phyloP scores from a whole-genome alignment of 2,329 filamentous ascomycete genomes.

The Colletotrichum lindemuthianum region DNA sequence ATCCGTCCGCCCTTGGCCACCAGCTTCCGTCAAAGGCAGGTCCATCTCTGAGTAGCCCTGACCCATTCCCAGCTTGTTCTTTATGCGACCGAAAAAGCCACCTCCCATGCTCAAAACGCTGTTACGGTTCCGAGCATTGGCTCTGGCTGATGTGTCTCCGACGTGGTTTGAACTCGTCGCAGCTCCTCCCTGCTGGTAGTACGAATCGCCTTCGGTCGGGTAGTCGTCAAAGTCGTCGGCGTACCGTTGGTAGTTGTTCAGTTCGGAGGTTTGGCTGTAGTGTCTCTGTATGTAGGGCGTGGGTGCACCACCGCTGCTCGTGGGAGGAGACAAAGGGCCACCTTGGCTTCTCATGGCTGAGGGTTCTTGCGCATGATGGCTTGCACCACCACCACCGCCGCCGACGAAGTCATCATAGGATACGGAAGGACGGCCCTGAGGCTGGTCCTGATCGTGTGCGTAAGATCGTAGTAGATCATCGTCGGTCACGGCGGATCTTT shows the following conservation, averaged over 20 bases:
- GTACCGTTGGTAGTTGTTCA: constrained; percentile 91
- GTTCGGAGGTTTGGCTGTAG: constrained; percentile 80
- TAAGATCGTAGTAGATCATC: constrained; percentile 82
- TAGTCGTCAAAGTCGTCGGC: constrained; percentile 88
- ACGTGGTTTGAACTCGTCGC: constrained; percentile 32
- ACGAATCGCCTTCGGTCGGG: constrained; percentile 79
- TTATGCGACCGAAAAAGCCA: constrained; percentile 85
- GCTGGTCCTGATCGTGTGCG: constrained; percentile 71
- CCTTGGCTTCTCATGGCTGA: constrained; percentile 50
- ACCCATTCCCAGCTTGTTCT: constrained; percentile 90
- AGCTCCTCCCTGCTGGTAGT: constrained; percentile 77
- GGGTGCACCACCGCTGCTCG: constrained; percentile 40
- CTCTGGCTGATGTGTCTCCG: constrained; percentile 41
- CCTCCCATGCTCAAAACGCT: constrained; percentile 90
- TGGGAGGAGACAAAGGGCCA: constrained; percentile 36
- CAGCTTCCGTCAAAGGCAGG: constrained; percentile 85
- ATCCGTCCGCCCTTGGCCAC: constrained; percentile 56
- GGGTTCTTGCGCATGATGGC: constrained; percentile 53
- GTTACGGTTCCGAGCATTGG: constrained; percentile 79
- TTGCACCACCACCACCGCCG: constrained; percentile 53
- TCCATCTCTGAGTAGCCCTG: constrained; percentile 98
- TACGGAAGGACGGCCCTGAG: constrained; percentile 80
- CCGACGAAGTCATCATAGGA: constrained; percentile 97
- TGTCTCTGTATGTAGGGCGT: constrained; percentile 59
- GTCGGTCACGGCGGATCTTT: constrained; percentile 82